Percentiles rank a stretch among this genome's conserved stretches.
These are phyloP conservation scores for Ephemerocybe angulata DNA, from an alignment of 768 basidiomycete species.

Conservation along the genomic window DNA sequence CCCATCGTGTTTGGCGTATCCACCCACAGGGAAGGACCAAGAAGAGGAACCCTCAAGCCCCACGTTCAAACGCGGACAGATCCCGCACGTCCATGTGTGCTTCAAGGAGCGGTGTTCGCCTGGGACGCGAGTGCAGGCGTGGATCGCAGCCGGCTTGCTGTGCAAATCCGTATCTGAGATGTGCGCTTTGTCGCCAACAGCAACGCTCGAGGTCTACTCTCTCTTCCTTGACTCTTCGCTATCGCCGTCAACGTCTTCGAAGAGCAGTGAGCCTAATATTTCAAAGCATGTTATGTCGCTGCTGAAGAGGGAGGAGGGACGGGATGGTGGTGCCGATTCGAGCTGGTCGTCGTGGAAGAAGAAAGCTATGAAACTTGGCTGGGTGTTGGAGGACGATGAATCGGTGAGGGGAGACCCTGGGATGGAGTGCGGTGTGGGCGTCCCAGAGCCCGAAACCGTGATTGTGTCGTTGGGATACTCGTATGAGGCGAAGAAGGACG, in stretches of 20 bases:
- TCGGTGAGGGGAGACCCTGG: neutral
- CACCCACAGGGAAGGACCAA: neutral
- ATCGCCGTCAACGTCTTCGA: neutral
- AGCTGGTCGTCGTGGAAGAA: too few species aligned
- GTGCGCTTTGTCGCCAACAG: neutral
- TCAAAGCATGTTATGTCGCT: neutral
- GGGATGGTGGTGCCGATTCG: neutral
- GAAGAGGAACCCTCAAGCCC: slow-evolving; percentile 3
- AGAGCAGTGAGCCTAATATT: too few species aligned
- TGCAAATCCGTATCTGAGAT: neutral
- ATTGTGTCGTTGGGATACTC: slow-evolving; percentile 2
- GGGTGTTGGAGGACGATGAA: neutral
- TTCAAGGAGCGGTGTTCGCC: slow-evolving; percentile 48
- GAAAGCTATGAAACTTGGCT: neutral
- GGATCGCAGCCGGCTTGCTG: slow-evolving; percentile 37
- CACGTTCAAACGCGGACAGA: neutral
- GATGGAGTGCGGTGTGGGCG: neutral
- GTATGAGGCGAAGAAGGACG: slow-evolving; percentile 1
- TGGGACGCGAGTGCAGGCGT: slow-evolving; percentile 53
- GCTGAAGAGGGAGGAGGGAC: neutral
- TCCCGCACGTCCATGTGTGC: slow-evolving; percentile 37
- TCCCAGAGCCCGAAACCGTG: neutral
- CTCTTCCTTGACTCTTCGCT: neutral
- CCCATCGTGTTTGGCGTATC: slow-evolving; percentile 11
- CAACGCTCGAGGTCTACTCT: neutral